Evolutionary conservation across 2,329 filamentous ascomycete species (phyloP).

Genomic region (Botrytis hyacinthi): DNA sequence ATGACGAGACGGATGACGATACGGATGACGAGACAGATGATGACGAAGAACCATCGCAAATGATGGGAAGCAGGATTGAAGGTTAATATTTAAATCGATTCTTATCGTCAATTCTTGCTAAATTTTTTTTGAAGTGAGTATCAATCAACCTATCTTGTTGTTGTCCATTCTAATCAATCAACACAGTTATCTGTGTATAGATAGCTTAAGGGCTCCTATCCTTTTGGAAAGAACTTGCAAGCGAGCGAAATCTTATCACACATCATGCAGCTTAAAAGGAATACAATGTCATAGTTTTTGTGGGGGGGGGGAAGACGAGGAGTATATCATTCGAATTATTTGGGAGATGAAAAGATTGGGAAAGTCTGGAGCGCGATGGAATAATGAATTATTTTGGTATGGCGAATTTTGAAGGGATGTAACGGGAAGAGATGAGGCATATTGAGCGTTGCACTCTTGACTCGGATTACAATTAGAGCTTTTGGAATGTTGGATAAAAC

Average conservation of each 20-base stretch:
- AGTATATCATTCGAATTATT: too few relatives aligned
- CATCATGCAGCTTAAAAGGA: neutral
- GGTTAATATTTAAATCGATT: too few relatives aligned
- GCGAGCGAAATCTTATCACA: neutral
- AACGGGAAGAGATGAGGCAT: neutral
- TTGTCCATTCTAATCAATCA: neutral
- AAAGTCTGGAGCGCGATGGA: neutral
- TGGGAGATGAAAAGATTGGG: neutral
- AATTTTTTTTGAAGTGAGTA: neutral
- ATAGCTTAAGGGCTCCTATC: neutral
- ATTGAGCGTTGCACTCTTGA: too few relatives aligned
- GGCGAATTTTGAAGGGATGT: too few relatives aligned
- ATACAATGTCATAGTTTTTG: neutral
- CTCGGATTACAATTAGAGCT: too few relatives aligned
- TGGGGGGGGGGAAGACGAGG: too few relatives aligned
- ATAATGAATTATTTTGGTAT: neutral
- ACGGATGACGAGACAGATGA: neutral
- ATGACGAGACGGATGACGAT: neutral
- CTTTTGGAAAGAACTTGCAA: neutral
- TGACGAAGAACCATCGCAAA: neutral
- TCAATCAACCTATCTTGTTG: neutral
- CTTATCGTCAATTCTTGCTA: too few relatives aligned
- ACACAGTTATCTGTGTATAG: neutral
- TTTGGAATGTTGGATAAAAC: neutral
- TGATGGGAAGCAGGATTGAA: too few relatives aligned